Evolutionary conservation across 768 basidiomycete genomes (phyloP), one percentile per base, ranked within the genome.

Genomic region (Agaricus sinodeliciosus): DNA sequence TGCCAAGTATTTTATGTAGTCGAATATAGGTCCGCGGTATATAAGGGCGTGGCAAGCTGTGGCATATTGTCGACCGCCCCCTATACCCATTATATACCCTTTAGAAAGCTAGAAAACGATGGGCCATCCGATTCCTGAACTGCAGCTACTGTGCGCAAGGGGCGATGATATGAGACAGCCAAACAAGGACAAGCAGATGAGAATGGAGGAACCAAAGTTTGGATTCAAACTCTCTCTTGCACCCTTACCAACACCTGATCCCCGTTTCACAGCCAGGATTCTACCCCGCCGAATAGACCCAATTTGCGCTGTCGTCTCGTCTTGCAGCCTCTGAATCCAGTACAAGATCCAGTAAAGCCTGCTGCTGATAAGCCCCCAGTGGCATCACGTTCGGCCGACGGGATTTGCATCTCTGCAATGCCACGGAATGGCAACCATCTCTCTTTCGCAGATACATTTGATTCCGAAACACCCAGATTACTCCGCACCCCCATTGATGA

Each of bases 371-470:
- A 51, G 43, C 19, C 35, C 15, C 13, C 15, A 1, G 9, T 43
- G 42, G 28, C 42, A 35, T 41, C 37, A 13, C 41, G 22, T 15
- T 35, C 43, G 27, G 15, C 31, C 11, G 4, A 11, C 12, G 35
- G n/a, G 26, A 37, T 44, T 37, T 8, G 19, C 12, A 28, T n/a
- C 22, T 35, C 26, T 43, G 35, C 43, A 4, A 53, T 71, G 69
- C 63, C 66, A 62, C 60, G 53, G 51, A 63, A 67, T 66, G 66
- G 59, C 53, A 61, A 50, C 54, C 59, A 61, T 18, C 43, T 58
- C 39, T 51, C 60, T 41, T 54, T 49, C 50, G 25, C 56, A 48
- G 49, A 48, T 59, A 25, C 53, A 39, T 13, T 22, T 4, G 19
- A 11, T 31, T 2, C 31, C 11, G 31, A 31, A 11, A 31, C 31